Percentiles rank a stretch among this genome's conserved stretches.
Conservation (phyloP, 1,139 yeast species). For the Meyerozyma carpophila region DNA sequence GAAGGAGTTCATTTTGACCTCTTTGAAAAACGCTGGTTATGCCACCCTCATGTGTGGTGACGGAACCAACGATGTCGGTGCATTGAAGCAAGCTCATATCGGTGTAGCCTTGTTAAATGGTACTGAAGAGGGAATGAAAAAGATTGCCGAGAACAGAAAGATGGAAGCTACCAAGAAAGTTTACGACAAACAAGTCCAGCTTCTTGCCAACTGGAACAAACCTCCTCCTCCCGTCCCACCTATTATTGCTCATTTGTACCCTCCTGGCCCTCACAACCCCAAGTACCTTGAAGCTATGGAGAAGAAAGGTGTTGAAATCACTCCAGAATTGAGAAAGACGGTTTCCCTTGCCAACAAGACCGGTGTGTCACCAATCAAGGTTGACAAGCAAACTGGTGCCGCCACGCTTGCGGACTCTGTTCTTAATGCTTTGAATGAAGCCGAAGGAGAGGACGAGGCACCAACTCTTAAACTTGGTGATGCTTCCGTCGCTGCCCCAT, state of each 20-base stretch:
- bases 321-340: conserved; percentile 58
- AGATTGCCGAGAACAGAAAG: conserved; percentile 76
- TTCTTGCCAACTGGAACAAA: conserved; percentile 77
- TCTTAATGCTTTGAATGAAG: conserved; percentile 62
- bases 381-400: conserved; percentile 23
- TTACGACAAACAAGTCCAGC: conserved; percentile 78
- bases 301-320: conserved; percentile 69
- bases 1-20: conserved; percentile 83
- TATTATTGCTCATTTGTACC: conserved; percentile 86
- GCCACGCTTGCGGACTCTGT: conserved; percentile 67
- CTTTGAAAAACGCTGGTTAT: conserved; percentile 84
- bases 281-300: conserved; percentile 82
- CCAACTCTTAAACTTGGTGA: conserved; percentile 95
- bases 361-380: conserved; percentile 24
- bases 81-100: conserved; percentile 95
- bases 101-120: conserved; percentile 97
- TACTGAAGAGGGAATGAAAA: conserved; percentile 90
- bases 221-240: conserved; percentile 85
- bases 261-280: conserved; percentile 93
- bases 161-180: conserved; percentile 60
- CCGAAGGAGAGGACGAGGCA: conserved; percentile 76
- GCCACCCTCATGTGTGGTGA: conserved; percentile 99
- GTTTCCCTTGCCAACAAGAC: conserved; percentile 48
- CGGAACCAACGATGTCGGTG: conserved; percentile 99
- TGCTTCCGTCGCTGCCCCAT: conserved; percentile 97